Conservation (phyloP, 768 basidiomycete genomes). For the Pholiota molesta region DNA sequence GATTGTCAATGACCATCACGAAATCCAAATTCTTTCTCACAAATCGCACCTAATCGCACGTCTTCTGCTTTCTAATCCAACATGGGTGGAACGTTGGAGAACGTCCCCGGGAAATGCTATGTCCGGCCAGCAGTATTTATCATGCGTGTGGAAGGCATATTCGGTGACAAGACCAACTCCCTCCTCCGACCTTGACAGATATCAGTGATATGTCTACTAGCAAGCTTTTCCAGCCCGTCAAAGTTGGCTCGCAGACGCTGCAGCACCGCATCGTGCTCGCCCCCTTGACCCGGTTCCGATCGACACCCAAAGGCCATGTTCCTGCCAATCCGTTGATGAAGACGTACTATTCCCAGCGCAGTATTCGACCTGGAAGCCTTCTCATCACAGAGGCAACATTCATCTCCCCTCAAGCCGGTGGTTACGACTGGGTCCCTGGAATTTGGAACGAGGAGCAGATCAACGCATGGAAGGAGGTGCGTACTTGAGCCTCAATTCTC, state of each 20-base stretch:
- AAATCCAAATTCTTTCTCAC: background rate
- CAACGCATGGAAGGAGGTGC: constrained; percentile 51
- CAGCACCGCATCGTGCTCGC: constrained; percentile 57
- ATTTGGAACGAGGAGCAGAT: constrained; percentile 56
- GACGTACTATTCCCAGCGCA: constrained; percentile 53
- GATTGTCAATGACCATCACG: background rate
- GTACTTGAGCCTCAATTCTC: background rate
- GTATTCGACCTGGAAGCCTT: constrained; percentile 49
- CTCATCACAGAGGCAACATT: constrained; percentile 60
- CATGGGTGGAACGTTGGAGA: background rate
- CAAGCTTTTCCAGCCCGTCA: constrained; percentile 49
- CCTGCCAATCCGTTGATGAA: constrained; percentile 36
- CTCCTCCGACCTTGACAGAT: background rate
- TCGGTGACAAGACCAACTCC: background rate
- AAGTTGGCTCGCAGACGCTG: constrained; percentile 43
- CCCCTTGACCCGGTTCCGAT: constrained; percentile 52
- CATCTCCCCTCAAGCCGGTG: constrained; percentile 47
- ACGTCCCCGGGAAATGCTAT: background rate
- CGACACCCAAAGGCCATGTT: constrained; percentile 36
- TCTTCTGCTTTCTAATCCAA: constrained; percentile 1
- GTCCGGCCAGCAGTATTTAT: background rate
- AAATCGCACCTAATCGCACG: background rate
- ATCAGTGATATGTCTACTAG: background rate
- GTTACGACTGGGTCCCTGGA: constrained; percentile 44
- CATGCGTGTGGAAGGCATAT: background rate